Conservation (phyloP, 169 alveolate species). For the Plasmodium yoelii region DNA sequence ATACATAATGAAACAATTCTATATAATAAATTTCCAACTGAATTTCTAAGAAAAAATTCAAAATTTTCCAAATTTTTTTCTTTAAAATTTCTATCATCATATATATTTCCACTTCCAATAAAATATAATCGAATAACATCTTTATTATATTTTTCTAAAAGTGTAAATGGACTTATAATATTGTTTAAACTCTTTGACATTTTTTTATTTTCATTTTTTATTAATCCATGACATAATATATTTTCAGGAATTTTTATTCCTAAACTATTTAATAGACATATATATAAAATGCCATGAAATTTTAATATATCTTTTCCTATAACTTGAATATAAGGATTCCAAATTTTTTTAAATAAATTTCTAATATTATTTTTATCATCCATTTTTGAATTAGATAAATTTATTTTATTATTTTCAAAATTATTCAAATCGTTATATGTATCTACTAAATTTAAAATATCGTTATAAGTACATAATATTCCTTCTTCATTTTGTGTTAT, state of each 20-base stretch:
- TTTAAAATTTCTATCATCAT: slow-evolving; percentile 65
- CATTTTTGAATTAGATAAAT: neutral
- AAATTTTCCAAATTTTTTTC: slow-evolving; percentile 26
- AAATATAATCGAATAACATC: slow-evolving; percentile 51
- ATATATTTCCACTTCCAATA: slow-evolving; percentile 48
- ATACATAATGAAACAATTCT: slow-evolving; percentile 50
- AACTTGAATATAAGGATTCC: slow-evolving; percentile 82
- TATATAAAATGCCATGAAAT: slow-evolving; percentile 92
- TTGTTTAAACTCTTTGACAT: slow-evolving; percentile 94
- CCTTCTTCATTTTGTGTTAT: neutral
- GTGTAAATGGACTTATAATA: slow-evolving; percentile 44
- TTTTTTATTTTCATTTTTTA: slow-evolving; percentile 87
- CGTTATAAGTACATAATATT: slow-evolving; percentile 27
- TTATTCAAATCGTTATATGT: neutral
- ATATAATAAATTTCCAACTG: slow-evolving; percentile 48
- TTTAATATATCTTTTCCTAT: slow-evolving; percentile 93
- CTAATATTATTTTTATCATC: neutral
- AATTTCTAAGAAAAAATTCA: slow-evolving; percentile 39
- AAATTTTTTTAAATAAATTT: slow-evolving; percentile 2
- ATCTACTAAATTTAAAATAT: slow-evolving; percentile 10
- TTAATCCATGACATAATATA: slow-evolving; percentile 91
- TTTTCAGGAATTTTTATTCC: slow-evolving; percentile 82
- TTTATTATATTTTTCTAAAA: slow-evolving; percentile 27
- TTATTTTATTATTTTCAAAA: neutral
- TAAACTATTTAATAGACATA: slow-evolving; percentile 85